Conservation (phyloP, 139 green algal species). For the Chlorokybus atmophyticus region DNA sequence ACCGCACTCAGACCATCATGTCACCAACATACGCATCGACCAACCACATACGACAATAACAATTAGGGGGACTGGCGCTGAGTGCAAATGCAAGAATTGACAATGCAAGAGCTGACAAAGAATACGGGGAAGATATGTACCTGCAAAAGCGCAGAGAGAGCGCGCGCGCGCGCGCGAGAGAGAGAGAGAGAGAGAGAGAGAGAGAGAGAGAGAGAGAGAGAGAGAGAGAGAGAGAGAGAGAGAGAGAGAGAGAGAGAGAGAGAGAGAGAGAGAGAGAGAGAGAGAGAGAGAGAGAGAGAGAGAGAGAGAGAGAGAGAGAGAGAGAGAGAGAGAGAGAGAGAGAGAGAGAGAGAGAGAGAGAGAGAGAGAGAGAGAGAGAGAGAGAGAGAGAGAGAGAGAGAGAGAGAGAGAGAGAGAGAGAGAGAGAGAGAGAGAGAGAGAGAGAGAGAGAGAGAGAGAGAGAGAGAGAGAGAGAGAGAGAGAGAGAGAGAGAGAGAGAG, state of each 20-base stretch:
- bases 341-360: conserved; percentile 3
- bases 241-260: conserved; percentile 3
- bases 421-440: conserved; percentile 3
- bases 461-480: conserved; percentile 3
- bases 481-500: conserved; percentile 3
- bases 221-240: conserved; percentile 3
- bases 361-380: conserved; percentile 3
- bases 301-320: conserved; percentile 3
- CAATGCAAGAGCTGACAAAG: no score
- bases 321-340: conserved; percentile 3
- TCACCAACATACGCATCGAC: no score
- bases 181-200: conserved; percentile 3
- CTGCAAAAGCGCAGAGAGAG: no score
- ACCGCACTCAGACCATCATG: no score
- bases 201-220: conserved; percentile 3
- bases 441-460: conserved; percentile 3
- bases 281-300: conserved; percentile 3
- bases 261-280: conserved; percentile 3
- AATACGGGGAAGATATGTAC: no score
- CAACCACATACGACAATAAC: no score
- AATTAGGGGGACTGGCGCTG: no score
- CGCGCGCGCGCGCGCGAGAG: neutral
- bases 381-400: conserved; percentile 3
- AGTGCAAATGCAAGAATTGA: no score
- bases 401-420: conserved; percentile 3